phyloP scores from a whole-genome alignment of 495 filamentous ascomycete species.

The Tuber brumale region DNA sequence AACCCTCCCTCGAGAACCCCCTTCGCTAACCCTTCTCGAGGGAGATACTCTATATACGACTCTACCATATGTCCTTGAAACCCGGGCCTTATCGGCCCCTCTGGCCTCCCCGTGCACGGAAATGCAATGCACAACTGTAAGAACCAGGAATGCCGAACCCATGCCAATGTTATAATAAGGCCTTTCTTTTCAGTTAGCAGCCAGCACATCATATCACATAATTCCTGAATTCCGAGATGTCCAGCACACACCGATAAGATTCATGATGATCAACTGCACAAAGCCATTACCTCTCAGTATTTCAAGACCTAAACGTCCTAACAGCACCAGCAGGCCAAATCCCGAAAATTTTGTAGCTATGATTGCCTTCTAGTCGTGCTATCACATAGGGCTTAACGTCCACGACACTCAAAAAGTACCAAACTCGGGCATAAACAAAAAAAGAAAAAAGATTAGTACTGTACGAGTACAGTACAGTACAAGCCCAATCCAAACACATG shows the following conservation, averaged over 20 bases:
- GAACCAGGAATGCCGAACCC: slow-evolving; percentile 24
- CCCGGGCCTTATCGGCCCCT: slow-evolving; percentile 14
- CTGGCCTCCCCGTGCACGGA: slow-evolving; percentile 14
- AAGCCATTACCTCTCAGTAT: slow-evolving; percentile 12
- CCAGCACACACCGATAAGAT: slow-evolving; percentile 14
- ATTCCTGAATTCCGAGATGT: neutral
- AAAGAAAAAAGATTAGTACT: neutral
- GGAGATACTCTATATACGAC: slow-evolving; percentile 20
- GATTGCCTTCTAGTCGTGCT: slow-evolving; percentile 23
- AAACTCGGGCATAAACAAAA: neutral
- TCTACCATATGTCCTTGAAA: slow-evolving; percentile 25
- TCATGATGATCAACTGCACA: slow-evolving; percentile 23
- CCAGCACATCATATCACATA: neutral
- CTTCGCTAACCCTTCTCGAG: slow-evolving; percentile 10
- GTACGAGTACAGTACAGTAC: neutral
- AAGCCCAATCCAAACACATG: neutral
- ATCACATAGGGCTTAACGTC: slow-evolving; percentile 30
- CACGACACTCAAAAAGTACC: slow-evolving; percentile 24
- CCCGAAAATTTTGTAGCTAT: slow-evolving; percentile 23
- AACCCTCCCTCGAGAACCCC: slow-evolving; percentile 2
- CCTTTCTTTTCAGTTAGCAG: neutral
- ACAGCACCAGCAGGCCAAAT: slow-evolving; percentile 17
- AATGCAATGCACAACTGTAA: slow-evolving; percentile 24
- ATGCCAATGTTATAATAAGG: slow-evolving; percentile 27
- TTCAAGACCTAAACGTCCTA: slow-evolving; percentile 17